A percentile compares a stretch with the other conserved stretches of the same genome.
Evolutionary conservation across 768 basidiomycete species (phyloP).

Genomic region (Trametes maxima): DNA sequence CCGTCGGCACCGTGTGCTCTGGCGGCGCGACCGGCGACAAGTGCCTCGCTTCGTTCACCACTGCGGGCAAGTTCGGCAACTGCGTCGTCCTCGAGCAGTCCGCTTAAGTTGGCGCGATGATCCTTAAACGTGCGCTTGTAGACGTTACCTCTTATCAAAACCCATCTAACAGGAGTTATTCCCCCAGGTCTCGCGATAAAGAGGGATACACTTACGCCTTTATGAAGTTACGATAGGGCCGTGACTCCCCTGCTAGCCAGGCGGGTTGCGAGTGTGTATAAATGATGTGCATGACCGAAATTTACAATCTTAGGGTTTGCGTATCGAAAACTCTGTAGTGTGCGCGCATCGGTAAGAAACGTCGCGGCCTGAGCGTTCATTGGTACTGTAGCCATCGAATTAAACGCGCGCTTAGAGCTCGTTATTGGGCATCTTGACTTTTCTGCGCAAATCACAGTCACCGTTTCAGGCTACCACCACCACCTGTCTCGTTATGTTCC

Average conservation of each 20-base stretch:
- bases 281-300: too few relatives aligned
- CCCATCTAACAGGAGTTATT: background rate
- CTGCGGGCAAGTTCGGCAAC: slow-evolving; percentile 53
- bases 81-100: slow-evolving; percentile 45
- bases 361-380: too few relatives aligned
- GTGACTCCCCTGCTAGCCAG: background rate
- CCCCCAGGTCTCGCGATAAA: background rate
- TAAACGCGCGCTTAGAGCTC: too few relatives aligned
- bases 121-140: background rate
- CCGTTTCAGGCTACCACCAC: too few relatives aligned
- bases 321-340: too few relatives aligned
- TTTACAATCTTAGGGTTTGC: too few relatives aligned
- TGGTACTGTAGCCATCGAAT: too few relatives aligned
- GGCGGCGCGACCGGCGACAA: slow-evolving; percentile 47
- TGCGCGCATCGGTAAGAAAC: too few relatives aligned
- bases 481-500: too few relatives aligned
- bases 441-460: too few relatives aligned
- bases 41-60: slow-evolving; percentile 54
- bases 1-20: slow-evolving; percentile 52
- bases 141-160: background rate
- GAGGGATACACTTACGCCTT: background rate
- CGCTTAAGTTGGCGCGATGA: background rate
- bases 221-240: background rate
- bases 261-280: background rate
- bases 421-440: too few relatives aligned